Evolutionary conservation across 2,329 filamentous ascomycete species (phyloP), one percentile per base, ranked within the genome.

Genomic region (Cucurbitaria berberidis): DNA sequence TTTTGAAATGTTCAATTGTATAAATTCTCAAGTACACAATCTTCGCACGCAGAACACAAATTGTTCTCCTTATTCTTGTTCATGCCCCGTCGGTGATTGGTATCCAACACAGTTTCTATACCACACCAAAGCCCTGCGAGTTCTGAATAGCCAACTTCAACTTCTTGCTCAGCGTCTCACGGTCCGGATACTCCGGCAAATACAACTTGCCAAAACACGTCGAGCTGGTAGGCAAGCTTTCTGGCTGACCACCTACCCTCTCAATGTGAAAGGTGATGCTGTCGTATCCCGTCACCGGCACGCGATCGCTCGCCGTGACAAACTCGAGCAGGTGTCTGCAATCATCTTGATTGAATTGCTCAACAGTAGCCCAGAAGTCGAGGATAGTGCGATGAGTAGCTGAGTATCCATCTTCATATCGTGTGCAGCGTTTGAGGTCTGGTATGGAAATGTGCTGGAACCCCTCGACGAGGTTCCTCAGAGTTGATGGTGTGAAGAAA

Each of bases 131-230:
- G 0, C 95, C 93, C 68, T 89, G 87, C 7, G 89, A 86, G 75
- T 97, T 95, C 76, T 93, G 86, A 69, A 99, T 80, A 46, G 95
- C 95, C 81, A 96, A 86, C n/a, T 80, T 82, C 67, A 99, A 76
- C 67, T 93, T 90, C 76, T 88, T 82, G 71, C 82, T 82, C 69
- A 99, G 72, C 30, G 89, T 84, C 53, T 89, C 86, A 68, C 81
- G 85, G 34, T 84, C 85, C 48, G 78, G 82, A 74, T 98, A 99
- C 75, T 93, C 88, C 1, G 95, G 95, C 56, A 99, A 74, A 60
- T 96, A 77, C 40, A 99, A 76, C 42, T 90, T 93, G 1, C 93
- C 91, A 77, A 96, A 98, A 75, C 95, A 99, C 0, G 95, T 99
- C 67, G 92, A 89, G 56, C 91, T 93, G 5, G 89, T 96, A 3